These are phyloP conservation scores for Dactylellina parvicollis DNA, from an alignment of 2,329 filamentous ascomycete genomes.

Conservation along the genomic window DNA sequence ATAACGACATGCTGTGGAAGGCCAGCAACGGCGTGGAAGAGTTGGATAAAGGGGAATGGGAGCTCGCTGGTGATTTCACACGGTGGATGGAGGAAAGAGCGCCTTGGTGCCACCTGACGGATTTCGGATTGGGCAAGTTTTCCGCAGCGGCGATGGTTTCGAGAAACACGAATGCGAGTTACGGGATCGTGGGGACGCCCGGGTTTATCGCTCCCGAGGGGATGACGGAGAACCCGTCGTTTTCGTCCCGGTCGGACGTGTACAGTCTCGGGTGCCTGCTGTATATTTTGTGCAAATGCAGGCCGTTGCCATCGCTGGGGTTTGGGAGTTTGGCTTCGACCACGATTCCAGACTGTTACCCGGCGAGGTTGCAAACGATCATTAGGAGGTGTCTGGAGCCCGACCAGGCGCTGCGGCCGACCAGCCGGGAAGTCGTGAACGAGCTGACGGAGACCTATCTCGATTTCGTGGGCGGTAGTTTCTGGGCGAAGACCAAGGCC, in stretches of 20 bases:
- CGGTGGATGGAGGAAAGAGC: constrained; percentile 15
- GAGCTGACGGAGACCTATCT: constrained; percentile 24
- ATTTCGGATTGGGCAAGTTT: constrained; percentile 41
- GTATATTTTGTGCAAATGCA: constrained; percentile 17
- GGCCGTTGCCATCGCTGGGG: background rate
- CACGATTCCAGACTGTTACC: background rate
- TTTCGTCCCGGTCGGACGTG: constrained; percentile 27
- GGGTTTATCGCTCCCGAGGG: constrained; percentile 30
- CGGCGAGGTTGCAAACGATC: background rate
- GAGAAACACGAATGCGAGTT: background rate
- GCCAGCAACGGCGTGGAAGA: background rate
- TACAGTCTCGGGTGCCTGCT: constrained; percentile 38
- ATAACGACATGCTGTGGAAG: constrained; percentile 25
- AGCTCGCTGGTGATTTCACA: background rate
- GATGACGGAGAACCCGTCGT: background rate
- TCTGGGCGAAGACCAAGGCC: too few relatives aligned
- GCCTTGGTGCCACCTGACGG: constrained; percentile 41
- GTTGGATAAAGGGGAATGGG: background rate
- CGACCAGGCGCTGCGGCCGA: constrained; percentile 4
- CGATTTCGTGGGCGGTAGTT: constrained; percentile 11
- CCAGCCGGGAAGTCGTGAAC: constrained; percentile 20
- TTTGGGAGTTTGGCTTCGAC: background rate
- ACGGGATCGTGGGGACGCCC: constrained; percentile 9
- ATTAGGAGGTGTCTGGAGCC: constrained; percentile 4
- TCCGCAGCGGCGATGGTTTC: background rate